These are phyloP conservation scores for Collybiopsis luxurians DNA, from an alignment of 768 basidiomycete genomes.

Conservation along the genomic window DNA sequence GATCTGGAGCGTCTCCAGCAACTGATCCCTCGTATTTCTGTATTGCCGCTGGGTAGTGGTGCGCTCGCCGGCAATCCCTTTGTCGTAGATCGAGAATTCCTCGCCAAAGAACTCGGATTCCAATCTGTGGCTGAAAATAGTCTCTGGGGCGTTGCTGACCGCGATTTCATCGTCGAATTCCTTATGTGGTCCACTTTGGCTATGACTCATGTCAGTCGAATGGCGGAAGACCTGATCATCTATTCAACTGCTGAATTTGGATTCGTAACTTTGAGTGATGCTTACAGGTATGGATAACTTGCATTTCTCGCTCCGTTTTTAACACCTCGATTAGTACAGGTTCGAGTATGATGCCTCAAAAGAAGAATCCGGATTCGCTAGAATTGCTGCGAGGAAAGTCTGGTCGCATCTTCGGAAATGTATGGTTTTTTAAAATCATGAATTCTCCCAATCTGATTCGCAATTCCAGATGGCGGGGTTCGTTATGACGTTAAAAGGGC, in stretches of 20 bases:
- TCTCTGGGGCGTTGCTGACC: conserved; percentile 93
- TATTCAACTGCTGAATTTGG: conserved; percentile 98
- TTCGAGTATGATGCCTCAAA: conserved; percentile 99
- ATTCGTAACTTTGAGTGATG: conserved; percentile 93
- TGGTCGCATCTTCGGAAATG: conserved; percentile 92
- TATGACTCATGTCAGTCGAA: conserved; percentile 90
- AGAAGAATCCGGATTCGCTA: conserved; percentile 97
- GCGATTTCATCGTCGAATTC: conserved; percentile 97
- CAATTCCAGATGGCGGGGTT: conserved; percentile 88
- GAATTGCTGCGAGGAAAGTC: conserved; percentile 95
- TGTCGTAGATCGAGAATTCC: conserved; percentile 87
- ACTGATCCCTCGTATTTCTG: conserved; percentile 85
- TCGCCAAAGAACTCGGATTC: conserved; percentile 90
- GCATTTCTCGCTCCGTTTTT: neutral
- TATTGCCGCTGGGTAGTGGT: conserved; percentile 91
- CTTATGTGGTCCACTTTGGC: conserved; percentile 93
- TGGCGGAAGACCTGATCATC: conserved; percentile 95
- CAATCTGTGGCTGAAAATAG: conserved; percentile 90
- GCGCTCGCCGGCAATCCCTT: conserved; percentile 98
- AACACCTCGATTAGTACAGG: conserved; percentile 67
- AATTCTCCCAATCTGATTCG: conserved; percentile 7
- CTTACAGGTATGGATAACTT: conserved; percentile 74
- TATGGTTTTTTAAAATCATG: conserved; percentile 28
- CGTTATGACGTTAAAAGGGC: conserved; percentile 94
- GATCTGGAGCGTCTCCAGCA: conserved; percentile 86